Percentiles rank a stretch among this genome's conserved stretches.
These are phyloP conservation scores for Phytomonas francai DNA, from an alignment of 208 protist species.

Conservation along the genomic window DNA sequence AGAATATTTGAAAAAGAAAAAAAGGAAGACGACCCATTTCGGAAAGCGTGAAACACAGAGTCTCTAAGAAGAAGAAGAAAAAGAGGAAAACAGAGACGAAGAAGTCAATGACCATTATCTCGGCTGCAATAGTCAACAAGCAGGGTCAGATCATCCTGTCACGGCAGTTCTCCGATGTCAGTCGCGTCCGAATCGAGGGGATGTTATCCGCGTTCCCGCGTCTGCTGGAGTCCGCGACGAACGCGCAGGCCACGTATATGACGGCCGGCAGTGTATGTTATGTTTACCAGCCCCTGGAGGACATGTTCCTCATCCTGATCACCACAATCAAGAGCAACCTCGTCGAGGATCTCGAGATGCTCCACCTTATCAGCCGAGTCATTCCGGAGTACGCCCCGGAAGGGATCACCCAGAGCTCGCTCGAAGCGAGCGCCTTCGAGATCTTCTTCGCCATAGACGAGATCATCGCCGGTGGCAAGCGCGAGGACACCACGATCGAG, in stretches of 20 bases:
- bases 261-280: constrained; percentile 95
- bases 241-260: constrained; percentile 96
- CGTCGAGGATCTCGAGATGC: constrained; percentile 96
- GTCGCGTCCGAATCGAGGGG: constrained; percentile 93
- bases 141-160: constrained; percentile 87
- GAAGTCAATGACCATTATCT: constrained; percentile 65
- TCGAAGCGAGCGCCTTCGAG: constrained; percentile 87
- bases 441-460: constrained; percentile 98
- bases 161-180: constrained; percentile 96
- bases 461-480: constrained; percentile 91
- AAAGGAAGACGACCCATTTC: background rate
- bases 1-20: constrained; percentile 8
- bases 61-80: constrained; percentile 3
- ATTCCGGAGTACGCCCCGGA: constrained; percentile 87
- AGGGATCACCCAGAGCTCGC: constrained; percentile 55
- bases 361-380: constrained; percentile 89
- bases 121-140: constrained; percentile 72
- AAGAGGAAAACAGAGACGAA: background rate
- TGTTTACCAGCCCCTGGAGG: constrained; percentile 97
- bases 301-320: constrained; percentile 91
- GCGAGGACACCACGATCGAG: constrained; percentile 91
- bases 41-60: background rate
- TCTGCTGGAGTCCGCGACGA: constrained; percentile 72
- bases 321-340: constrained; percentile 96
- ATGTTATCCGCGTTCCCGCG: constrained; percentile 97